Evolutionary conservation across 441 rosid species (phyloP), one percentile per base, ranked within the genome.

Genomic region (Bocquillonia castaneifolia): DNA sequence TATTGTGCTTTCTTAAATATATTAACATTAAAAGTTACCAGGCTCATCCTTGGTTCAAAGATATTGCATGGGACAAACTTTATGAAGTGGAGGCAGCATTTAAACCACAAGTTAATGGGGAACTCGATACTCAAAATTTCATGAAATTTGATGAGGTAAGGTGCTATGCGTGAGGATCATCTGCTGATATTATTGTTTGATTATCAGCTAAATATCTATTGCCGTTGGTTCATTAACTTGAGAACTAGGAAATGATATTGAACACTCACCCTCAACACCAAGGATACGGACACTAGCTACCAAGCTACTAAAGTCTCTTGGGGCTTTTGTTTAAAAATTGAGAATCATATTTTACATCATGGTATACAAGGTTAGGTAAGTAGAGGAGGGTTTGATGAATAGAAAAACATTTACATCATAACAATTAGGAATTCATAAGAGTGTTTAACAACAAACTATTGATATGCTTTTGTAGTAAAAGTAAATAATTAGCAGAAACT

Each of bases 1-100:
- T 34, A 26, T 54, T 59, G 29, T 52, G 58, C 70, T 73, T 52
- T 55, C 59, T 45, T 56, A 52, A 54, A 67, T 69, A 47, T 78
- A 45, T 77, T 69, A 53, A 73, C 42, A 25, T 25, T 69, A 34
- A 47, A 63, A 70, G 63, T 76, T 61, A 55, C 60, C 75, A 93
- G 96, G 91, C 85, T 77, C 96, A 94, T 85, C 90, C 96, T 75
- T 94, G 97, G 99, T 91, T 91, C 80, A 88, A 81, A 77, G 95
- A 81, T 53, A 55, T 90, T 73, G 74, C 55, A 51, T 94, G 99
- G 99, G 88, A 89, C 62, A 86, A 72, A 75, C 87, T 91, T 73
- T 94, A 94, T 70, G 88, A 88, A 70, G 78, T 79, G 88, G 97
- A 94, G 48, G 97, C 99, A 71, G 97, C 96, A 50, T 91, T 89